Percentiles rank a stretch among this genome's conserved stretches.
Conservation (phyloP, 2,329 filamentous ascomycete species). For the Tolypocladium amazonense region DNA sequence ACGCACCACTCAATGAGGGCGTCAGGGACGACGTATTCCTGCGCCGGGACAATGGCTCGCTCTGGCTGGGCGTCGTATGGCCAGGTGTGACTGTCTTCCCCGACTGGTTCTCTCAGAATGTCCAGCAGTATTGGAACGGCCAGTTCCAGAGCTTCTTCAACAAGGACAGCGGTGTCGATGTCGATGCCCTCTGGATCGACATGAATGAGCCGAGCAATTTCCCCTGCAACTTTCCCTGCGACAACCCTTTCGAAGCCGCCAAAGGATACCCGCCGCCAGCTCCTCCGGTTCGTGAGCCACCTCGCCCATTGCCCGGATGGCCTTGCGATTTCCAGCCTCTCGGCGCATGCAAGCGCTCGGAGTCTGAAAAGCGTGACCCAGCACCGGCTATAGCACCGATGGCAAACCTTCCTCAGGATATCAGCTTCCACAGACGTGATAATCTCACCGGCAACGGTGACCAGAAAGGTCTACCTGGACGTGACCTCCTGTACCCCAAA, state of each 20-base stretch:
- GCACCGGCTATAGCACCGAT: neutral
- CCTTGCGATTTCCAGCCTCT: conserved; percentile 28
- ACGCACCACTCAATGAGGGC: conserved; percentile 28
- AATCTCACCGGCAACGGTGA: conserved; percentile 34
- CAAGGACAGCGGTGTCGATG: conserved; percentile 53
- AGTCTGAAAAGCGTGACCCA: conserved; percentile 1
- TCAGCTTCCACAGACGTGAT: conserved; percentile 1
- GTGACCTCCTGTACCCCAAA: conserved; percentile 63
- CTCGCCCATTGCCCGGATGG: conserved; percentile 58
- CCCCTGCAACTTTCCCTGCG: conserved; percentile 17
- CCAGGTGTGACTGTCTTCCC: conserved; percentile 62
- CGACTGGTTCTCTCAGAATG: conserved; percentile 64
- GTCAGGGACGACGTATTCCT: conserved; percentile 37
- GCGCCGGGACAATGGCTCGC: conserved; percentile 41
- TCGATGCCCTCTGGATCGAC: conserved; percentile 72
- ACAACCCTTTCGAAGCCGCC: conserved; percentile 13
- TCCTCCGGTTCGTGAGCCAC: conserved; percentile 51
- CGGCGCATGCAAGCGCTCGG: conserved; percentile 9
- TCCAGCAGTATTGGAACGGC: conserved; percentile 57
- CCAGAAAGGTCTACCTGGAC: conserved; percentile 23
- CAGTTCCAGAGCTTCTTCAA: conserved; percentile 59
- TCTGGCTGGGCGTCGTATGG: conserved; percentile 62
- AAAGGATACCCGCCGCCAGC: conserved; percentile 47
- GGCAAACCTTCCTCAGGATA: neutral
- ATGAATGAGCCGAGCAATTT: conserved; percentile 41